phyloP scores from a whole-genome alignment of 2,329 filamentous ascomycete species.

The Cladorrhinum sp. region DNA sequence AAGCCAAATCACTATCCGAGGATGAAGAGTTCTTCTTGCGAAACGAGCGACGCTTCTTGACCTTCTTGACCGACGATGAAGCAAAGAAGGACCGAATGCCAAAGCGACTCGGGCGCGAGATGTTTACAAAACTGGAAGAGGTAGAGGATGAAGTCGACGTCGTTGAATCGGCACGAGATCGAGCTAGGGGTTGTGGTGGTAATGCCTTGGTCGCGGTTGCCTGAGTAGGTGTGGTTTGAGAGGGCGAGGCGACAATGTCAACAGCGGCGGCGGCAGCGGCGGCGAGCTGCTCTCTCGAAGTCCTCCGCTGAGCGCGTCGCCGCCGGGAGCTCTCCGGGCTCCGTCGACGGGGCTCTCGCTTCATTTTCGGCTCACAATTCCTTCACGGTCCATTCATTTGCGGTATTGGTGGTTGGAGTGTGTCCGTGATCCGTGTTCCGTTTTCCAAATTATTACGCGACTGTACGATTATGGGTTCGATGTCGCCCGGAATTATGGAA shows the following conservation, averaged over 20 bases:
- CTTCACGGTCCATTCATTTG: constrained; percentile 26
- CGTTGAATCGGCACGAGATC: constrained; percentile 32
- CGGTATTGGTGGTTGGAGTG: background rate
- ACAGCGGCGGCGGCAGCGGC: constrained; percentile 26
- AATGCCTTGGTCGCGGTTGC: background rate
- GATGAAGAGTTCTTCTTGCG: constrained; percentile 52
- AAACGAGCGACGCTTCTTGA: constrained; percentile 43
- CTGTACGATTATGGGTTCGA: background rate
- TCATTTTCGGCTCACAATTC: constrained; percentile 37
- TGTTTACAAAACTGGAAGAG: constrained; percentile 35
- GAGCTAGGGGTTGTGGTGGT: constrained; percentile 3
- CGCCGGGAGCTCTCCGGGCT: constrained; percentile 55
- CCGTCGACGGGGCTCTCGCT: constrained; percentile 54
- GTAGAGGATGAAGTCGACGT: constrained; percentile 36
- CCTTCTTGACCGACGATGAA: constrained; percentile 26
- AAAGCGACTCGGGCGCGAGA: constrained; percentile 32
- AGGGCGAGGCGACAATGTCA: constrained; percentile 14
- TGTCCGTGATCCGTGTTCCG: constrained; percentile 3
- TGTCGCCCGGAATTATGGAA: background rate
- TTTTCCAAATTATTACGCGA: background rate
- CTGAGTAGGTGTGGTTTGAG: background rate
- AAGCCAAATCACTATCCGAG: constrained; percentile 55
- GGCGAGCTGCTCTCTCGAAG: constrained; percentile 40
- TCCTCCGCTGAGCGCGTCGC: constrained; percentile 44
- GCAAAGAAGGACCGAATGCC: constrained; percentile 35